These are phyloP conservation scores for Tubosaeta sp. DNA, from an alignment of 768 basidiomycete genomes.

Conservation along the genomic window DNA sequence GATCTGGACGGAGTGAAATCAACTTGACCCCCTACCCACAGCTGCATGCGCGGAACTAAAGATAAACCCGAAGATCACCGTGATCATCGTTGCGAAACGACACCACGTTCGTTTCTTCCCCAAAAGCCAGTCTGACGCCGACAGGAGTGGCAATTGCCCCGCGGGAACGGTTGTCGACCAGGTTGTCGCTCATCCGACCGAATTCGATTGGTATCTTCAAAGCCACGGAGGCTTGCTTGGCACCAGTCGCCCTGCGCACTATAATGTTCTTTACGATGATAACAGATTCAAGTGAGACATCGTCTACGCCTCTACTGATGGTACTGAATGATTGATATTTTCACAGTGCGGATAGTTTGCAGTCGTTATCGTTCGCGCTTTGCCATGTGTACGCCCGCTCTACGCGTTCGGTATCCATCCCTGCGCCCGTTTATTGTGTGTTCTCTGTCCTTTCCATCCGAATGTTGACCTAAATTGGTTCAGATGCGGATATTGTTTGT, in stretches of 20 bases:
- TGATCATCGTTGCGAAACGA: conserved; percentile 73
- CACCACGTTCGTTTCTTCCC: conserved; percentile 54
- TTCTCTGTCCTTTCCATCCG: not conserved
- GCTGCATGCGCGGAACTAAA: conserved; percentile 58
- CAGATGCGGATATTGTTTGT: conserved; percentile 77
- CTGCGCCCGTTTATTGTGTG: conserved; percentile 79
- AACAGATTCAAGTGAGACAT: conserved; percentile 53
- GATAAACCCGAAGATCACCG: conserved; percentile 64
- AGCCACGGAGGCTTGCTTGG: conserved; percentile 76
- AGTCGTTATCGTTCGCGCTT: conserved; percentile 66
- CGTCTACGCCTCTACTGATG: not conserved
- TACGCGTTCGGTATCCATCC: conserved; percentile 78
- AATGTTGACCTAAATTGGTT: not conserved
- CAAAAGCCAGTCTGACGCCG: conserved; percentile 38
- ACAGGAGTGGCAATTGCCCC: conserved; percentile 67
- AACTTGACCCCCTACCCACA: conserved; percentile 25
- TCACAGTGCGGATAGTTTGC: conserved; percentile 59
- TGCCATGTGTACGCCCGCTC: conserved; percentile 80
- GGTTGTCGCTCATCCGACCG: conserved; percentile 63
- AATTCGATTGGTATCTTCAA: conserved; percentile 76
- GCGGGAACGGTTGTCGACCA: conserved; percentile 78
- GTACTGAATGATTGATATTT: conserved; percentile 6
- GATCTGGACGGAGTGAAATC: not conserved
- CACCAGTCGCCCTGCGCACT: conserved; percentile 66
- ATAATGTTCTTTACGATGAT: conserved; percentile 41